A percentile compares a stretch with the other conserved stretches of the same genome.
These are phyloP conservation scores for Aspergillus ochraceoroseus DNA, from an alignment of 2,329 filamentous ascomycete species.

Conservation along the genomic window DNA sequence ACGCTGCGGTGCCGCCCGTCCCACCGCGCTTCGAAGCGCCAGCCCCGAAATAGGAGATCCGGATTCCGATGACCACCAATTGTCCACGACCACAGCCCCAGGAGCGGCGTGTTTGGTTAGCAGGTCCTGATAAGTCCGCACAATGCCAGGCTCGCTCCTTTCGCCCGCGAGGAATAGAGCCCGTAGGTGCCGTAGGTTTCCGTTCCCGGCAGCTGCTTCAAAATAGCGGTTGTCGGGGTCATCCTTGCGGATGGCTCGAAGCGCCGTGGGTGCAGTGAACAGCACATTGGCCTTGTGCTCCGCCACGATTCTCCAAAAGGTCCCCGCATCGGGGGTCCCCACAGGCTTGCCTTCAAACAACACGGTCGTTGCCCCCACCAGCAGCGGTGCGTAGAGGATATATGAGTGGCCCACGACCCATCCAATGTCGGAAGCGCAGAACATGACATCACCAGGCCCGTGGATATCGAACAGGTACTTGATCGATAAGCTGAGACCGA, in stretches of 20 bases:
- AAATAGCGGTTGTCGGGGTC: conserved; percentile 70
- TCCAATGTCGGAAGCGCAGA: conserved; percentile 79
- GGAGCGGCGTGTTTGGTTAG: conserved; percentile 61
- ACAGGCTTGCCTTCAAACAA: conserved; percentile 93
- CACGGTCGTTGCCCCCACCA: conserved; percentile 78
- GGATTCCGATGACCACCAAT: conserved; percentile 70
- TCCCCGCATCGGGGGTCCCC: conserved; percentile 78
- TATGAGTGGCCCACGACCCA: conserved; percentile 88
- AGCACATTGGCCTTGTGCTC: conserved; percentile 79
- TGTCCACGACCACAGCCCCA: conserved; percentile 61
- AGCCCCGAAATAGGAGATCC: conserved; percentile 65
- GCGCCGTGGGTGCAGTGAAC: conserved; percentile 81
- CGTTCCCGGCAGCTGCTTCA: conserved; percentile 57
- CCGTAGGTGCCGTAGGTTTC: conserved; percentile 65
- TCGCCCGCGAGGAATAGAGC: conserved; percentile 85
- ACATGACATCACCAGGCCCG: conserved; percentile 76
- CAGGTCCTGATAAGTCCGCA: conserved; percentile 73
- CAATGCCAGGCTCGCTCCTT: conserved; percentile 78
- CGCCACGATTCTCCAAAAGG: conserved; percentile 81
- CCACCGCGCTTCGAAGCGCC: conserved; percentile 59
- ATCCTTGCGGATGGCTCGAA: conserved; percentile 80
- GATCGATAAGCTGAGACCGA: conserved; percentile 76
- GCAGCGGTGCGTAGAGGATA: conserved; percentile 81
- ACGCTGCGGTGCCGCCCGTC: conserved; percentile 37
- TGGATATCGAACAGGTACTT: conserved; percentile 77